Base-by-base conservation (phyloP, 2,329 filamentous ascomycete species). In the Cadophora sp. region DNA sequence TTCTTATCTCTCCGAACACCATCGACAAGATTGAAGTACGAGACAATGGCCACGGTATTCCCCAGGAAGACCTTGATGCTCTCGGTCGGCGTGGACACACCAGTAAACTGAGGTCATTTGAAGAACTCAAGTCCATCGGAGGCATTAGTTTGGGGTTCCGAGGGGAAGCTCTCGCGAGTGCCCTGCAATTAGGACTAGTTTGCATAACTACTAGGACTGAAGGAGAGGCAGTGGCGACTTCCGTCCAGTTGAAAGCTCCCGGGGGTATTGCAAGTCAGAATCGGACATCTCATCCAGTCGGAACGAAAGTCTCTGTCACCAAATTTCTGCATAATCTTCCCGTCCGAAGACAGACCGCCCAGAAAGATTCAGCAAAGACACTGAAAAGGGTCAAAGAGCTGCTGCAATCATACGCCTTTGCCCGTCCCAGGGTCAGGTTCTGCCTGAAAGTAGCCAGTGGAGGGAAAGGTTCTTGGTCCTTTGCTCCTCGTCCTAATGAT, bases 11-110 rank as follows among this genome's bases (percentile, higher is more conserved):
- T 4, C 74, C 83, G 51, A 89, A 94, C 75, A 90, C 89, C 0
- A 77, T 94, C 63, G 89, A 92, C 77, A 86, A 84, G 64, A 86
- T 95, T 46, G 87, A 91, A 73, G 87, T 94, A 60, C 85, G 87
- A 55, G 91, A 93, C 77, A 92, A 94, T 79, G 92, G 92, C n/a
- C 81, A 84, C 66, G 92, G 92, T 14, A 92, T 95, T 68, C 81
- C 82, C 19, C 77, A 83, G 0, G 83, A 86, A 29, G 91, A 94
- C 76, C 87, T 89, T 46, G 79, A 84, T 19, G 77, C 83, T 5
- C 82, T 93, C 1, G 91, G 90, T n/a, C 85, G 84, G 64, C 84
- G 83, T n/a, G 87, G 89, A 34, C 86, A 91, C 74, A 94, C 92
- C 1, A 94, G 91, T 82, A 95, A 94, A 79, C 83, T 94, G 53